These are phyloP conservation scores for Suillus paluster DNA, from an alignment of 768 basidiomycete genomes.

Conservation along the genomic window DNA sequence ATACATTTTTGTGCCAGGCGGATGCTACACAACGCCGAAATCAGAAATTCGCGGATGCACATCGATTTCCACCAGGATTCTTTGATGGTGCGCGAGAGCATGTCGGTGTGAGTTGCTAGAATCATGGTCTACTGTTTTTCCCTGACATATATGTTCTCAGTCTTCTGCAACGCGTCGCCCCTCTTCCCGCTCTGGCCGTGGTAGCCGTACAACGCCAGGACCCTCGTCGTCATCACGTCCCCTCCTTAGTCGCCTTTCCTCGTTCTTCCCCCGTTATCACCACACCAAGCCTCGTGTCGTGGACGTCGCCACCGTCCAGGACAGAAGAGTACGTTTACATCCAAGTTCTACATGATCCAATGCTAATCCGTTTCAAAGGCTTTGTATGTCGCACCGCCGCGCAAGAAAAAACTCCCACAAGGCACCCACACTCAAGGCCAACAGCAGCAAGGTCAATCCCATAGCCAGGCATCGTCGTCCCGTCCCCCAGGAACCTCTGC, in stretches of 20 bases:
- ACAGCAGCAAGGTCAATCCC: neutral
- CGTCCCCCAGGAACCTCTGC: neutral
- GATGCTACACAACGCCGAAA: neutral
- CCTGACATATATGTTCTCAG: neutral
- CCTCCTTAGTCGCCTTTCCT: neutral
- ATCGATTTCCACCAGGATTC: neutral
- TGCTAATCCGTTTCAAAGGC: neutral
- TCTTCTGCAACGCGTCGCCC: neutral
- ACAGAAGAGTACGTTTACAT: neutral
- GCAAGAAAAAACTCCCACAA: neutral
- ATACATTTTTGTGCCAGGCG: neutral
- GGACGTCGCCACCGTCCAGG: neutral
- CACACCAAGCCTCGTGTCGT: neutral
- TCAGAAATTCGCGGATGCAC: neutral
- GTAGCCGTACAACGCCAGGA: neutral
- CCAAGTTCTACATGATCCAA: neutral
- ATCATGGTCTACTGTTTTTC: neutral
- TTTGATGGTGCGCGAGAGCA: neutral
- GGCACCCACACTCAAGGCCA: neutral
- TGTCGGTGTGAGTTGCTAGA: neutral
- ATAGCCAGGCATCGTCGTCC: neutral
- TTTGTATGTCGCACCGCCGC: conserved; percentile 1
- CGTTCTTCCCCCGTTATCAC: neutral
- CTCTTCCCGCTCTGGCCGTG: neutral
- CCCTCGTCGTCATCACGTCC: neutral